Base-by-base conservation (phyloP, 257 asterid species). In the Datura wrightii region DNA sequence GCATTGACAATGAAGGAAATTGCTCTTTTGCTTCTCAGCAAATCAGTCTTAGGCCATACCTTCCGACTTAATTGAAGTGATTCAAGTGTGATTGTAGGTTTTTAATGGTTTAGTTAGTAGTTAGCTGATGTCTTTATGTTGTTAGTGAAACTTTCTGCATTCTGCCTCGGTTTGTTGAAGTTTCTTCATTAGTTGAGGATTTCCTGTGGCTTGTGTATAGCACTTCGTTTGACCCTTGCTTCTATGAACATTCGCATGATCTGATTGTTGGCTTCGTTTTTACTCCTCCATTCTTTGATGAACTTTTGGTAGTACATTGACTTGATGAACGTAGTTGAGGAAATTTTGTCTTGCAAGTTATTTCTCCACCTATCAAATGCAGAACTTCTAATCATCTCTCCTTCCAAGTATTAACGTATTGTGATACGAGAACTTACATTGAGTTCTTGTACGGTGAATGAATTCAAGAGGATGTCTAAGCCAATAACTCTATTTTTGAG, bases 151-250 rank as follows among this genome's bases (percentile, higher is more conserved):
- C 81, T 76, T 74, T 74, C 42, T 19, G 54, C 80, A 46, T 74
- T 42, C 59, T 72, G 41, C 41, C 58, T 72, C 56, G 9, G 58
- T 72, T 24, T 19, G 59, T 72, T 46, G 80, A 72, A 48, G 76
- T 36, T 67, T 74, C 81, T 48, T 74, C 44, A 24, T 74, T 74
- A 48, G 81, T 74, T 74, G 60, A 72, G 18, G n/a, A 19, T 46
- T 72, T 72, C 19, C 8, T 74, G 60, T 48, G 37, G 60, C 19
- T 48, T 74, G 44, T 74, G 81, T 50, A 19, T 48, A 74, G 42
- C 19, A 13, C 15, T 48, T 46, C 48, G 56, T 19, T 72, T 72
- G 41, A 10, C 39, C 56, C n/a, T 34, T 66, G 59, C 81, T 76
- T 76, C 46, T 24, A 76, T 31, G 39, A 76, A 76, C 16, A 10